These are phyloP conservation scores for Ophiostoma australiae DNA, from an alignment of 2,329 filamentous ascomycete species.

Conservation along the genomic window DNA sequence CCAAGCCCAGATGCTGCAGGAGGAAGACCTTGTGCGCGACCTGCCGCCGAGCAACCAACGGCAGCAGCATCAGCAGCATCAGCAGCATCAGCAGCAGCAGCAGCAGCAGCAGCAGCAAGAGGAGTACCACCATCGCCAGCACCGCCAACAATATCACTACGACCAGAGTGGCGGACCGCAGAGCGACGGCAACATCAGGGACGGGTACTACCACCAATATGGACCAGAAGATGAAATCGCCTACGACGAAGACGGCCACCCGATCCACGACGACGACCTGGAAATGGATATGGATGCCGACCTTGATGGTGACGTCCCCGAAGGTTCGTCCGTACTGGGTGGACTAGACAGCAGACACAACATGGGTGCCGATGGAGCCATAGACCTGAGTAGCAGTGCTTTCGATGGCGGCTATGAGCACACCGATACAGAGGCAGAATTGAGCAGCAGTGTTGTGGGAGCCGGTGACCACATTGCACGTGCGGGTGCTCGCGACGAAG, in stretches of 20 bases:
- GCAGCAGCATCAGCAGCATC: constrained; percentile 12
- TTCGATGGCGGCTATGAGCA: constrained; percentile 60
- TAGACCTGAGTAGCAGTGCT: constrained; percentile 22
- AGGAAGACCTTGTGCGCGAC: constrained; percentile 51
- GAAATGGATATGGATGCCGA: constrained; percentile 62
- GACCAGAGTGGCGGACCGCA: not conserved
- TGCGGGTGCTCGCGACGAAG: not conserved
- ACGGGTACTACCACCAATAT: not conserved
- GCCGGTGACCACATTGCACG: not conserved
- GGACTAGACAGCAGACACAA: not conserved
- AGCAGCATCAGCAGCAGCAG: constrained; percentile 5
- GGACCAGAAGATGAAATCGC: not conserved
- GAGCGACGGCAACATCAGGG: not conserved
- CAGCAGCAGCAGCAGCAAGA: constrained; percentile 12
- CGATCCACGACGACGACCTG: constrained; percentile 30
- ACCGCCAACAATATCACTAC: constrained; percentile 15
- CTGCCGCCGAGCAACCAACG: not conserved
- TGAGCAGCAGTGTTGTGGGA: constrained; percentile 39
- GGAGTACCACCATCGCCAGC: constrained; percentile 1
- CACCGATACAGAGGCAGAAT: constrained; percentile 66
- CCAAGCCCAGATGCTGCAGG: constrained; percentile 56
- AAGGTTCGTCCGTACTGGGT: constrained; percentile 45
- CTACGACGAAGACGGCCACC: constrained; percentile 17
- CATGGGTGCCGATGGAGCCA: constrained; percentile 2
- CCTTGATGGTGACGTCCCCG: constrained; percentile 66